A percentile compares a stretch with the other conserved stretches of the same genome.
Conservation (phyloP, 345 rosid species). For the Salix purpurea region DNA sequence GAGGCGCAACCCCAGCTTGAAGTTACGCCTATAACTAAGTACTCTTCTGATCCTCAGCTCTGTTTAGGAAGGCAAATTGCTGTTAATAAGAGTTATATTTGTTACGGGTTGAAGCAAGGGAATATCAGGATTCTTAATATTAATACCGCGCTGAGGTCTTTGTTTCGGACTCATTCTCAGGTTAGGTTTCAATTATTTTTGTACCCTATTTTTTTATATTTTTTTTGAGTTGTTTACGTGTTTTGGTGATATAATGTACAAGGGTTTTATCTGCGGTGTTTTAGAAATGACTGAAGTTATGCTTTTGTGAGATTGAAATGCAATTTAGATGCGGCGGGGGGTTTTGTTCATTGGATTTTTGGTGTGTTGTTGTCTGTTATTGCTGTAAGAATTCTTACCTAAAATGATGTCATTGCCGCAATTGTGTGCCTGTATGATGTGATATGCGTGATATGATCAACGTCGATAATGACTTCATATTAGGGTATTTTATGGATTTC, state of each 20-base stretch:
- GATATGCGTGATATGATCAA: too few species aligned
- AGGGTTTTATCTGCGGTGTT: neutral
- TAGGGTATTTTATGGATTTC: neutral
- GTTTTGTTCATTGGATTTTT: neutral
- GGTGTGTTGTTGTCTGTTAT: neutral
- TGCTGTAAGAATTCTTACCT: neutral
- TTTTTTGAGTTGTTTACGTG: neutral
- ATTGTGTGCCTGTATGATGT: neutral
- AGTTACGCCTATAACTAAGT: slow-evolving; percentile 86
- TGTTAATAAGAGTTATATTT: slow-evolving; percentile 64
- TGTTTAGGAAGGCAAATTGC: slow-evolving; percentile 80
- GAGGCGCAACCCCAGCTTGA: slow-evolving; percentile 82
- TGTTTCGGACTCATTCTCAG: slow-evolving; percentile 78
- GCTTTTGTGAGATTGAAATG: neutral
- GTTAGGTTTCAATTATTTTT: slow-evolving; percentile 21
- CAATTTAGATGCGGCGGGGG: neutral
- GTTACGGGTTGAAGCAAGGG: slow-evolving; percentile 82
- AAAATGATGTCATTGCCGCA: neutral
- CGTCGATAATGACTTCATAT: too few species aligned
- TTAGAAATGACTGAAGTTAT: neutral
- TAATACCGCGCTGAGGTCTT: slow-evolving; percentile 69
- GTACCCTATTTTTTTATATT: neutral
- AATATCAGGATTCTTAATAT: slow-evolving; percentile 73
- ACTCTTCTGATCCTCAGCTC: slow-evolving; percentile 73
- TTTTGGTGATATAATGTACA: neutral